phyloP scores from a whole-genome alignment of 2,329 filamentous ascomycete species.

The Xylaria multiplex region DNA sequence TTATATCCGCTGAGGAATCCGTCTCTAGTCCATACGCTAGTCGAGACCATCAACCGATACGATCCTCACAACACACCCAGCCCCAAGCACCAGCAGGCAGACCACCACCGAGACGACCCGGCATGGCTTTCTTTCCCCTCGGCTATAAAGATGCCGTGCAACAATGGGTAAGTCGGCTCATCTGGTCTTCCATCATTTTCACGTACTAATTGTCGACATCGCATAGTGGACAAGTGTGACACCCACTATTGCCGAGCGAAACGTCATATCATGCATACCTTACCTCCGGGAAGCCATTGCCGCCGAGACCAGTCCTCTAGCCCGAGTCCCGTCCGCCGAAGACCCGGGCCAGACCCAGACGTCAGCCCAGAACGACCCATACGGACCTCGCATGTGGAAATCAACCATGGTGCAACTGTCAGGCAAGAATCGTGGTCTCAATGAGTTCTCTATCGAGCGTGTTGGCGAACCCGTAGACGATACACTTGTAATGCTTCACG shows the following conservation, averaged over 20 bases:
- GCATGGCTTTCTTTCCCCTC: constrained; percentile 75
- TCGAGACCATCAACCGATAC: constrained; percentile 56
- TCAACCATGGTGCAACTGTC: constrained; percentile 84
- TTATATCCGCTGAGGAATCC: constrained; percentile 45
- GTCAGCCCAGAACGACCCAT: constrained; percentile 72
- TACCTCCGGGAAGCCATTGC: constrained; percentile 79
- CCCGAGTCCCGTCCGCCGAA: constrained; percentile 50
- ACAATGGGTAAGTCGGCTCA: constrained; percentile 79
- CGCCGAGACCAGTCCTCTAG: constrained; percentile 52
- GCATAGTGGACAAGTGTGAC: constrained; percentile 84
- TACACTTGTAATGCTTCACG: constrained; percentile 94
- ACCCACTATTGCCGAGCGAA: constrained; percentile 84
- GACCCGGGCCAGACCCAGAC: constrained; percentile 56
- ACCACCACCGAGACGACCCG: constrained; percentile 45
- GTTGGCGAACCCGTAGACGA: constrained; percentile 82
- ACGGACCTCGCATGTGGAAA: constrained; percentile 86
- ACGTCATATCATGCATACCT: constrained; percentile 86
- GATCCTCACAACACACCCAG: constrained; percentile 59
- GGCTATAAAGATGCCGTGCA: constrained; percentile 90
- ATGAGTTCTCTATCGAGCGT: constrained; percentile 92
- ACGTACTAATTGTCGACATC: constrained; percentile 37
- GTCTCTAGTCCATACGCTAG: constrained; percentile 32
- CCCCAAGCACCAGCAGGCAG: constrained; percentile 47
- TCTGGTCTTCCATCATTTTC: not conserved
- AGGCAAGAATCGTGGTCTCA: constrained; percentile 86